A percentile compares a stretch with the other conserved stretches of the same genome.
Evolutionary conservation across 2,329 filamentous ascomycete species (phyloP).

Genomic region (Eurotiales sp.): DNA sequence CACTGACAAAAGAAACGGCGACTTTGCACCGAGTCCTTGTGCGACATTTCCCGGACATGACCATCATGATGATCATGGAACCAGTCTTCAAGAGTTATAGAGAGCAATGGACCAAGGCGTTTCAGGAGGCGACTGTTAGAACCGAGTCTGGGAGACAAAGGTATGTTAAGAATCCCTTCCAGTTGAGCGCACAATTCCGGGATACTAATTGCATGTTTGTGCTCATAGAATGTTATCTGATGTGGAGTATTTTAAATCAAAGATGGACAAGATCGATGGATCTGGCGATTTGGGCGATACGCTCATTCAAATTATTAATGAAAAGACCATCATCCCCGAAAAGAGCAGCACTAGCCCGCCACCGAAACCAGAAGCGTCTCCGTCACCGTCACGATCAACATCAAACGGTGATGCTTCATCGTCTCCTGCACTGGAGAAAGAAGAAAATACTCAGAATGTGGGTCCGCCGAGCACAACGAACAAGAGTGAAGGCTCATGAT

Average conservation of each 20-base stretch:
- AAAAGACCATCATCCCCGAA: slow-evolving; percentile 30
- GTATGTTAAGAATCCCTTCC: slow-evolving; percentile 47
- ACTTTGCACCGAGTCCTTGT: slow-evolving; percentile 79
- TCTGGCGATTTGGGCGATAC: slow-evolving; percentile 70
- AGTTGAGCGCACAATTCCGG: slow-evolving; percentile 10
- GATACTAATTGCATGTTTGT: neutral
- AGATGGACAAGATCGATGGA: slow-evolving; percentile 73
- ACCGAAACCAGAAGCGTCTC: neutral
- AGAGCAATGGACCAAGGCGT: slow-evolving; percentile 70
- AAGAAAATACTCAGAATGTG: slow-evolving; percentile 3
- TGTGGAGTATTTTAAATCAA: slow-evolving; percentile 66
- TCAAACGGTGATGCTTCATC: neutral
- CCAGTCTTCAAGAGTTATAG: slow-evolving; percentile 80
- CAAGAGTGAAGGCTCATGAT: neutral
- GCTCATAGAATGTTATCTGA: slow-evolving; percentile 74
- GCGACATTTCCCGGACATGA: slow-evolving; percentile 73
- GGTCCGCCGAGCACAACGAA: neutral
- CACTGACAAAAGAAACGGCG: slow-evolving; percentile 76
- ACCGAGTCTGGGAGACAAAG: slow-evolving; percentile 67
- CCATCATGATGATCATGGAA: slow-evolving; percentile 77
- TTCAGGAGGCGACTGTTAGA: slow-evolving; percentile 61
- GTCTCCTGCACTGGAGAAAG: slow-evolving; percentile 7
- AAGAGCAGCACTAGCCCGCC: neutral
- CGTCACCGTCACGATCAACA: neutral
- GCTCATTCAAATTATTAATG: slow-evolving; percentile 52